Percentiles rank a stretch among this genome's conserved stretches.
Conservation (phyloP, 352 stramenopile species). For the Globisporangium polare region DNA sequence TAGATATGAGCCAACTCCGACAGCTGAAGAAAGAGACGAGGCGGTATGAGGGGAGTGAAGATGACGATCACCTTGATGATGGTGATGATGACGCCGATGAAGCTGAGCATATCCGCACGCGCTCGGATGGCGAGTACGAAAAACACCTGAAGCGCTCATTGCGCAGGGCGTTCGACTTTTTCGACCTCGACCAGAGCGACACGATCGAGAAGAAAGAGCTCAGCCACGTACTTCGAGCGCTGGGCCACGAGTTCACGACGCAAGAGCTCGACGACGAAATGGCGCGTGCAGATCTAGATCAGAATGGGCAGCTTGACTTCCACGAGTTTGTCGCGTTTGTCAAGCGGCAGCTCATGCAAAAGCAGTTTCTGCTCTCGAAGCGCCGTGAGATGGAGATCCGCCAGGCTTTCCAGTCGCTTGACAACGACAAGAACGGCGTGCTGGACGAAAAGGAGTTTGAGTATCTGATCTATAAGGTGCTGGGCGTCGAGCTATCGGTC, state of each 20-base stretch:
- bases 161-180: constrained; percentile 72
- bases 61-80: background rate
- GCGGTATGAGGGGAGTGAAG: background rate
- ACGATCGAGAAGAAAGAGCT: constrained; percentile 73
- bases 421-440: constrained; percentile 59
- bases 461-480: constrained; percentile 67
- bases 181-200: constrained; percentile 64
- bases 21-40: constrained; percentile 21
- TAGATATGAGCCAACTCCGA: constrained; percentile 41
- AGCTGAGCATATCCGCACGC: constrained; percentile 18
- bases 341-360: constrained; percentile 49
- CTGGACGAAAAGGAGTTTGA: constrained; percentile 76
- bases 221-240: constrained; percentile 52
- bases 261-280: constrained; percentile 66
- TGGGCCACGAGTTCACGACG: constrained; percentile 68
- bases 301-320: constrained; percentile 69
- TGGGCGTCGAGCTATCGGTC: constrained; percentile 68
- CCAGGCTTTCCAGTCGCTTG: constrained; percentile 61
- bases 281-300: constrained; percentile 49
- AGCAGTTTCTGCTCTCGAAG: constrained; percentile 52
- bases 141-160: constrained; percentile 57
- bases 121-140: constrained; percentile 60
- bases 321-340: constrained; percentile 73
- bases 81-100: constrained; percentile 17
- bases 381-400: constrained; percentile 74